Base-by-base conservation (phyloP, 2,329 filamentous ascomycete genomes). In the Emergomyces africanus region DNA sequence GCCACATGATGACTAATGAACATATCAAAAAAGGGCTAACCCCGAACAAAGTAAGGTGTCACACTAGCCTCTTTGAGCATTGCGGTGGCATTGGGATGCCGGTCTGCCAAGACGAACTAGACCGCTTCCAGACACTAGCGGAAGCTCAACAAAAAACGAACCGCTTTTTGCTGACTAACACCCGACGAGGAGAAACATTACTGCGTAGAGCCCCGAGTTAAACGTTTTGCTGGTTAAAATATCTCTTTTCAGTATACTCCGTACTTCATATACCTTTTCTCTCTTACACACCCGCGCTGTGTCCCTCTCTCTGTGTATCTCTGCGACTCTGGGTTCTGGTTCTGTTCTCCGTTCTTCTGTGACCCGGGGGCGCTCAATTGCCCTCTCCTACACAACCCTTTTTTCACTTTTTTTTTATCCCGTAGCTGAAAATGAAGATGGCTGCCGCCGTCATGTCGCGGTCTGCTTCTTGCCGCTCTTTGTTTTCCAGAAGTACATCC, bases 391-490 rank as follows among this genome's bases (percentile, higher is more conserved):
- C 14, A 3, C 23, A 23, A 15, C 33, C 18, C 10, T 28, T 18
- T 55, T 35, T 35, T 30, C n/a, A n/a, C n/a, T n/a, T n/a, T n/a
- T n/a, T n/a, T n/a, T n/a, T n/a, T n/a, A n/a, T n/a, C n/a, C n/a
- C n/a, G n/a, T n/a, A n/a, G n/a, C n/a, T n/a, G n/a, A n/a, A n/a
- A n/a, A n/a, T n/a, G n/a, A 78, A 74, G 71, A 83, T 83, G 81
- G 79, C 81, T 72, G 79, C 81, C 68, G 72, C 73, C 67, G 71
- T 70, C 67, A 70, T 76, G 64, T 71, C 76, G 65, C 75, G 76
- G 71, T 74, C 75, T 68, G 71, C 70, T 61, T 71, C 72, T 63
- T 71, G 72, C 66, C 72, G 74, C 63, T 72, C 75, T 67, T 67
- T 76, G 59, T 67, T 75, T 61, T 69, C 69, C 63, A 73, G 71